Conservation (phyloP, 495 filamentous ascomycete genomes). For the Aspergillus biplanus region DNA sequence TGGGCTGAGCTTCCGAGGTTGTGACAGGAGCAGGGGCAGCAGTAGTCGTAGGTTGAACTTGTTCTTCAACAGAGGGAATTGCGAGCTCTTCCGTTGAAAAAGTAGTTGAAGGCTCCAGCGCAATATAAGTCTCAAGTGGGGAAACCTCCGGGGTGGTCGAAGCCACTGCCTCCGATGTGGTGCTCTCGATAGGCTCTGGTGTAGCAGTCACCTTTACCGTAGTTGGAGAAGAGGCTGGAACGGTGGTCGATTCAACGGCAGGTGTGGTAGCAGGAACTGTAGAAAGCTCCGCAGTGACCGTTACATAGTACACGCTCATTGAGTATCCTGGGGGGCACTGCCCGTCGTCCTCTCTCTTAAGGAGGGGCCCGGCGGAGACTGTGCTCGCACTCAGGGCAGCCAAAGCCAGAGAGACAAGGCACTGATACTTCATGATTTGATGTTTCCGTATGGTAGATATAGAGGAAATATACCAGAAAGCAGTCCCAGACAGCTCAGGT, state of each 20-base stretch:
- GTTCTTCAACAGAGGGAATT: slow-evolving; percentile 6
- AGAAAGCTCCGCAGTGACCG: slow-evolving; percentile 22
- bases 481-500: slow-evolving; percentile 16
- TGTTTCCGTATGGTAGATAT: not conserved
- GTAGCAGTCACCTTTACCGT: slow-evolving; percentile 11
- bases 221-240: slow-evolving; percentile 3
- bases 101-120: slow-evolving; percentile 5
- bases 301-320: slow-evolving; percentile 29
- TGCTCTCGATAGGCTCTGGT: not conserved
- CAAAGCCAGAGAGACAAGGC: slow-evolving; percentile 31
- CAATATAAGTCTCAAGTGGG: slow-evolving; percentile 5
- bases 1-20: slow-evolving; percentile 6
- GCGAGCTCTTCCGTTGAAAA: slow-evolving; percentile 1
- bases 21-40: slow-evolving; percentile 8
- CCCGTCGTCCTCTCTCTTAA: slow-evolving; percentile 23
- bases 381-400: slow-evolving; percentile 37
- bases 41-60: slow-evolving; percentile 5
- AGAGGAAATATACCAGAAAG: slow-evolving; percentile 7
- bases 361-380: slow-evolving; percentile 34
- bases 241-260: slow-evolving; percentile 1
- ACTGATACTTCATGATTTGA: slow-evolving; percentile 40
- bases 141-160: not conserved
- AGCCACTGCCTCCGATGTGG: not conserved
- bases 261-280: slow-evolving; percentile 18
- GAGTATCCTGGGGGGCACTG: slow-evolving; percentile 39